These are phyloP conservation scores for Thielaviopsis punctulata DNA, from an alignment of 2,329 filamentous ascomycete genomes.

Conservation along the genomic window DNA sequence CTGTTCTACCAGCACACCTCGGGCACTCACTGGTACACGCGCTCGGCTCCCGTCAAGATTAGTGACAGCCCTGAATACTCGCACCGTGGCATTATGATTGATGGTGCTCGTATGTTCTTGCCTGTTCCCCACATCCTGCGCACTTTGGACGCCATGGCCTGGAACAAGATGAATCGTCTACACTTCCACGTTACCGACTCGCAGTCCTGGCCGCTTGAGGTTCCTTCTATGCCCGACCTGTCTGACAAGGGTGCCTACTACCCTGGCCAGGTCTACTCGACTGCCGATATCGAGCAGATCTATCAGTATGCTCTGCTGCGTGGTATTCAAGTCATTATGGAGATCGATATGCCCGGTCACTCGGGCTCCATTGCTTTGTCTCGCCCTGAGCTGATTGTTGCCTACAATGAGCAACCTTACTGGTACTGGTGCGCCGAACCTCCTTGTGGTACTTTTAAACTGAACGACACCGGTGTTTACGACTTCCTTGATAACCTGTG, in stretches of 20 bases:
- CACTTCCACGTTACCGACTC: conserved; percentile 71
- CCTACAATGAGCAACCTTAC: conserved; percentile 40
- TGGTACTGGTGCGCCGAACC: conserved; percentile 43
- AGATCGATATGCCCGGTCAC: conserved; percentile 71
- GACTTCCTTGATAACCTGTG: conserved; percentile 56
- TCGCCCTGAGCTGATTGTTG: conserved; percentile 55
- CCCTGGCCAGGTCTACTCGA: conserved; percentile 47
- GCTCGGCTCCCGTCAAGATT: conserved; percentile 52
- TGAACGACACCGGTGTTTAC: conserved; percentile 55
- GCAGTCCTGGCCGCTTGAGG: conserved; percentile 72
- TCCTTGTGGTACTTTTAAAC: conserved; percentile 53
- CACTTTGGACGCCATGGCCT: conserved; percentile 59
- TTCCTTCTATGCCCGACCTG: conserved; percentile 56
- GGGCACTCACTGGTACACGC: conserved; percentile 45
- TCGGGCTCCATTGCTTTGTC: conserved; percentile 49
- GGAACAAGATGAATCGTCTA: conserved; percentile 69
- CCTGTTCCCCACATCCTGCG: conserved; percentile 49
- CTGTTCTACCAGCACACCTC: conserved; percentile 58
- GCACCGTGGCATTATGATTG: conserved; percentile 66
- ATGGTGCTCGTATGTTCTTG: conserved; percentile 59
- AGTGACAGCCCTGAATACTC: conserved; percentile 56
- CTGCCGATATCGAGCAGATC: conserved; percentile 44
- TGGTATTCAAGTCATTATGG: conserved; percentile 54
- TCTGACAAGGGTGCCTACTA: conserved; percentile 58
- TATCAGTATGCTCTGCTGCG: conserved; percentile 53